These are phyloP conservation scores for Malassezia brasiliensis DNA, from an alignment of 1,284 basidiomycete species.

Conservation along the genomic window DNA sequence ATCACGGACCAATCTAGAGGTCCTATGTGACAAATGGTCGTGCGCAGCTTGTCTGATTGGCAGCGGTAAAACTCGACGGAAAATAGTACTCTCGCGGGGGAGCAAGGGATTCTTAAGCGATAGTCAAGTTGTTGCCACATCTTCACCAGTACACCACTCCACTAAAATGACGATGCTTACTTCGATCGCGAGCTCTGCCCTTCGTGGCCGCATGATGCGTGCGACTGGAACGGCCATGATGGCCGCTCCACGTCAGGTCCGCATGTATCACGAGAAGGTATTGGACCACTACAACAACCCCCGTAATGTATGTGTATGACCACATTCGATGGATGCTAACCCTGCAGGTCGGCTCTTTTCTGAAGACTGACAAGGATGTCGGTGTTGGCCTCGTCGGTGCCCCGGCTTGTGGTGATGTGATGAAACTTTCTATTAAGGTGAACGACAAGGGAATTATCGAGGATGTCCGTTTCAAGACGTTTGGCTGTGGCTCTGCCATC, in stretches of 20 bases:
- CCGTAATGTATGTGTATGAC: constrained; percentile 30
- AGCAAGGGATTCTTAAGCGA: background rate
- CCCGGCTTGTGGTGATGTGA: constrained; percentile 86
- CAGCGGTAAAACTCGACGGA: background rate
- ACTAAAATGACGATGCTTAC: background rate
- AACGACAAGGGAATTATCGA: constrained; percentile 85
- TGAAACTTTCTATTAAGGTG: constrained; percentile 98
- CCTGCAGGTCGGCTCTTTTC: constrained; percentile 78
- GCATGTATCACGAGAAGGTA: constrained; percentile 46
- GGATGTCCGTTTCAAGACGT: constrained; percentile 82
- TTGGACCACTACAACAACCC: constrained; percentile 49
- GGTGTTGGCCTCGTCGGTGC: constrained; percentile 97
- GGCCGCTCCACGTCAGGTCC: constrained; percentile 1
- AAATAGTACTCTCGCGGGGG: background rate
- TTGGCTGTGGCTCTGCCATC: constrained; percentile 79
- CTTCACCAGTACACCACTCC: constrained; percentile 9
- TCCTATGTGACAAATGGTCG: constrained; percentile 2
- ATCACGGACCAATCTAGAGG: background rate
- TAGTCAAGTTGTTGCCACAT: background rate
- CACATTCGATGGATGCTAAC: constrained; percentile 27
- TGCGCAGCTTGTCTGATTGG: background rate
- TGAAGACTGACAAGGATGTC: constrained; percentile 80
- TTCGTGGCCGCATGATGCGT: constrained; percentile 3
- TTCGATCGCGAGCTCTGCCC: background rate
- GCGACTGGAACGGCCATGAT: constrained; percentile 1